Percentiles rank a stretch among this genome's conserved stretches.
These are phyloP conservation scores for Thielaviopsis ethacetica DNA, from an alignment of 2,329 filamentous ascomycete genomes.

Conservation along the genomic window DNA sequence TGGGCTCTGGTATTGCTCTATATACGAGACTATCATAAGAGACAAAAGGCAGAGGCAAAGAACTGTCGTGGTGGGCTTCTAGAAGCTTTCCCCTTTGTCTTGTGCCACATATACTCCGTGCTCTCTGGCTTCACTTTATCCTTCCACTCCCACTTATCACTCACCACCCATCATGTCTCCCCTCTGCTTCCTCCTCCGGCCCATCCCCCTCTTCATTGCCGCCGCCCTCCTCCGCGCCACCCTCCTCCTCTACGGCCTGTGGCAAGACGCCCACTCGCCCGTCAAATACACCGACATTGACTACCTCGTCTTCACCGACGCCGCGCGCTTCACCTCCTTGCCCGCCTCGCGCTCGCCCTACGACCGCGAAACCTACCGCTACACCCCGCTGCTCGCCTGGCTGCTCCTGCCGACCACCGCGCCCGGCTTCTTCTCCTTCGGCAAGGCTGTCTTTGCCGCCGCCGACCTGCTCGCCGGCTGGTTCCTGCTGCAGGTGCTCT, in stretches of 20 bases:
- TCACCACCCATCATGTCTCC: conserved; percentile 5
- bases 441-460: conserved; percentile 71
- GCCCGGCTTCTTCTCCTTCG: conserved; percentile 50
- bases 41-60: not conserved
- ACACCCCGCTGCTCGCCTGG: conserved; percentile 90
- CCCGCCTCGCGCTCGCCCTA: conserved; percentile 49
- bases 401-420: conserved; percentile 67
- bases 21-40: too few species aligned
- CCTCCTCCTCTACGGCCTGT: conserved; percentile 75
- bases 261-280: conserved; percentile 81
- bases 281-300: conserved; percentile 99
- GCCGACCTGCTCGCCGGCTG: conserved; percentile 68
- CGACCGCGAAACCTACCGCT: conserved; percentile 82
- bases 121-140: not conserved
- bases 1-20: too few species aligned
- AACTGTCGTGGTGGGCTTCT: not conserved
- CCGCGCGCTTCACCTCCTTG: conserved; percentile 53
- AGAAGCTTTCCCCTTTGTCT: not conserved
- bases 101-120: not conserved
- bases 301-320: conserved; percentile 96
- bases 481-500: conserved; percentile 21
- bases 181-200: conserved; percentile 7
- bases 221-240: conserved; percentile 49
- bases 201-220: conserved; percentile 31
- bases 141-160: not conserved